Evolutionary conservation across 345 rosid genomes (phyloP), one percentile per base, ranked within the genome.

Genomic region (Rhodomyrtus tomentosa): DNA sequence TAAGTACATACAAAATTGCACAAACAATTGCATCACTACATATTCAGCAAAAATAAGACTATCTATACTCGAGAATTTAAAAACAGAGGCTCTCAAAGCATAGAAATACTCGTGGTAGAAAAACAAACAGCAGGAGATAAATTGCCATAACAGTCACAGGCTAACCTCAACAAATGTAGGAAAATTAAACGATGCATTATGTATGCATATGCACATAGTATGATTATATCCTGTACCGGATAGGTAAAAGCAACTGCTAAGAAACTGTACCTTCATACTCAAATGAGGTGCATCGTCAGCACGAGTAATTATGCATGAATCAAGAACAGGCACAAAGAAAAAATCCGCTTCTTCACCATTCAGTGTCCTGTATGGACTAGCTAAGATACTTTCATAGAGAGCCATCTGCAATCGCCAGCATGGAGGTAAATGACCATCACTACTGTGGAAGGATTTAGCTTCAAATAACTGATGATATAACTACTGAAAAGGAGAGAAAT

Each of bases 301-400:
- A 80, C 98, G 98, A 45, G 91, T 92, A 82, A 96, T 96, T 85
- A 96, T 96, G 91, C 99, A 96, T 2, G 98, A 91, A 91, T 96
- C 99, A 88, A 96, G 96, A 92, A 95, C 98, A 81, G 99, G 99
- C 86, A 95, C 99, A 87, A 94, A 96, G 94, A 95, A 96, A 89
- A 89, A 96, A 80, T 96, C 99, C 49, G 99, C 99, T 87, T 96
- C 99, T 56, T 93, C 98, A 10, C 98, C 98, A 87, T 95, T 96
- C 88, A 96, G 89, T 50, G 98, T 96, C 83, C 98, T 93, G 88
- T 93, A 88, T 38, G 91, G 89, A 54, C 97, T 93, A 42, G 99
- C 98, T 88, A 96, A 90, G 82, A 95, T 87, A 85, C 95, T 96
- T 91, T 96, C 99, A 87, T 96, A 96, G 81, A 96, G 82, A 84